phyloP scores from a whole-genome alignment of 768 basidiomycete species.

The Tylopilus plumbeoviolaceoides region DNA sequence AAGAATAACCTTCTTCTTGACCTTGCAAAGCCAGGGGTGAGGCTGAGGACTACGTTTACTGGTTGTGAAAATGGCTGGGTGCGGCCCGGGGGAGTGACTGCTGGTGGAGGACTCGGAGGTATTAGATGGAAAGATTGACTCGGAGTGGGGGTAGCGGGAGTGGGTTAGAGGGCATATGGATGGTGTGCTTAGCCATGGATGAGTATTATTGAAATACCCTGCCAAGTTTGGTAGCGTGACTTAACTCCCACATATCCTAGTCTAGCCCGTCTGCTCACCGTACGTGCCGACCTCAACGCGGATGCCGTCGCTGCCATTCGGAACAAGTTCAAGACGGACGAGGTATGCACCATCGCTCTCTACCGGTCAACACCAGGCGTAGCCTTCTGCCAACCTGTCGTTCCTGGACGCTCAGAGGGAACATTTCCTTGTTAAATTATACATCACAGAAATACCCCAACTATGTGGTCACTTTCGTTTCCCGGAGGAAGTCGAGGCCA shows the following conservation, averaged over 20 bases:
- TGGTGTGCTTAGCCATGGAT: too few species aligned
- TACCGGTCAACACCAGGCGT: not conserved
- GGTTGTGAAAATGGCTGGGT: too few species aligned
- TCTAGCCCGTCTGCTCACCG: slow-evolving; percentile 51
- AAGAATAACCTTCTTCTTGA: slow-evolving; percentile 58
- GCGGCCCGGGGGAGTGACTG: too few species aligned
- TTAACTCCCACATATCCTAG: not conserved
- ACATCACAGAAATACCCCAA: slow-evolving; percentile 80
- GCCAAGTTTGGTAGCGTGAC: not conserved
- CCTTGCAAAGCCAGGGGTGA: too few species aligned
- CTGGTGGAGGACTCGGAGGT: too few species aligned
- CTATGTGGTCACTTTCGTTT: slow-evolving; percentile 84
- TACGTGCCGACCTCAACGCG: slow-evolving; percentile 65
- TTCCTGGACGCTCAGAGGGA: slow-evolving; percentile 82
- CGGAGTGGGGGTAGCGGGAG: too few species aligned
- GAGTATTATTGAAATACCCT: not conserved
- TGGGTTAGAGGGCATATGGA: too few species aligned
- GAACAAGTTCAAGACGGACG: slow-evolving; percentile 71
- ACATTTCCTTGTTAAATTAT: slow-evolving; percentile 81
- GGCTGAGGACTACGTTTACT: too few species aligned
- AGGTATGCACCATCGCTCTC: slow-evolving; percentile 45
- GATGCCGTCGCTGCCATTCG: slow-evolving; percentile 76
- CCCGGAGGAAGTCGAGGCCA: slow-evolving; percentile 90
- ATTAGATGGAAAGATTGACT: too few species aligned
- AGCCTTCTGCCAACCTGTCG: slow-evolving; percentile 60